A percentile compares a stretch with the other conserved stretches of the same genome.
These are phyloP conservation scores for Cornus kousa DNA, from an alignment of 148 eudicot species.

Conservation along the genomic window DNA sequence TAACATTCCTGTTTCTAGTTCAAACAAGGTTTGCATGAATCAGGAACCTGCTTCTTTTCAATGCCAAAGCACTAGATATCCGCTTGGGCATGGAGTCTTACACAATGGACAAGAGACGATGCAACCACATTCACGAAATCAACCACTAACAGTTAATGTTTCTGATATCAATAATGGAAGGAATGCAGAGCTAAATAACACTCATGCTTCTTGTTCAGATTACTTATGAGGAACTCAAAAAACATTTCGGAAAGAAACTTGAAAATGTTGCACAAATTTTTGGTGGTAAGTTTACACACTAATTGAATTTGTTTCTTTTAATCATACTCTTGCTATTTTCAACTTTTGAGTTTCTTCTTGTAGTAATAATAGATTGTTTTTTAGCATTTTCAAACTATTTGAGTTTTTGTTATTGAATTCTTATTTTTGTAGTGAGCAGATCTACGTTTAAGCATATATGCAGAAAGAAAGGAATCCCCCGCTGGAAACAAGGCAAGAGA, in stretches of 20 bases:
- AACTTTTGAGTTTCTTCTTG: too few species aligned
- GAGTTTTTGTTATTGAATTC: too few species aligned
- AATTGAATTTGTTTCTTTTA: too few species aligned
- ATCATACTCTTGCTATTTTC: too few species aligned
- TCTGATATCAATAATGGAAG: not conserved
- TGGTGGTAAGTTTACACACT: not conserved
- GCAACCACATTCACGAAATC: not conserved
- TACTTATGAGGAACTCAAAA: not conserved
- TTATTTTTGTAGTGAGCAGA: not conserved
- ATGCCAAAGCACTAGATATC: not conserved
- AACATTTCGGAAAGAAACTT: constrained; percentile 6
- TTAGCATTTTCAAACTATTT: not conserved
- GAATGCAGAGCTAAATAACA: not conserved
- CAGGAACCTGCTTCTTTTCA: not conserved
- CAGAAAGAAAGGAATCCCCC: not conserved
- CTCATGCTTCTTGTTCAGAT: not conserved
- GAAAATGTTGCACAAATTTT: constrained; percentile 4
- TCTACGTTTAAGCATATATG: not conserved
- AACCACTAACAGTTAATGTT: not conserved
- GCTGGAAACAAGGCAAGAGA: not conserved
- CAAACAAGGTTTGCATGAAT: not conserved
- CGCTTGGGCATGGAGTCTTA: not conserved
- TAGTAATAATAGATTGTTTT: not conserved
- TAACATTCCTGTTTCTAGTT: too few species aligned
- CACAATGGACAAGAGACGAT: not conserved